These are phyloP conservation scores for Solanum ossicruentum DNA, from an alignment of 257 asterid genomes.

Conservation along the genomic window DNA sequence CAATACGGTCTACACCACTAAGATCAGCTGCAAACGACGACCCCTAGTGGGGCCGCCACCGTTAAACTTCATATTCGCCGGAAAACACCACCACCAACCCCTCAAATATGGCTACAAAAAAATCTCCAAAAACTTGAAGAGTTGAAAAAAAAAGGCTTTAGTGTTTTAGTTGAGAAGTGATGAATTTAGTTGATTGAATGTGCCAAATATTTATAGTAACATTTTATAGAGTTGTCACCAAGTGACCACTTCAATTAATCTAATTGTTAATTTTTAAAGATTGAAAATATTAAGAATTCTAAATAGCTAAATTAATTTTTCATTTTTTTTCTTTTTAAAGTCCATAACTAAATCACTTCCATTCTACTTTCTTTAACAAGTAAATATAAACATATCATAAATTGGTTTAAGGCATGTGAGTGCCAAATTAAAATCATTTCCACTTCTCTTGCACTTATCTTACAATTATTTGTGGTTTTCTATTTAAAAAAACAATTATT, in stretches of 20 bases:
- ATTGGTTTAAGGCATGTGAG: background rate
- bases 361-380: background rate
- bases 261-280: background rate
- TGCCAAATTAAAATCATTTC: background rate
- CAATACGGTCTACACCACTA: constrained; percentile 7
- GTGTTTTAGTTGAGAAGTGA: background rate
- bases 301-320: background rate
- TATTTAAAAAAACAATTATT: background rate
- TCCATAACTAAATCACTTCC: background rate
- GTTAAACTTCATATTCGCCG: constrained; percentile 1
- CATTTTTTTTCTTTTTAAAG: background rate
- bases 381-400: background rate
- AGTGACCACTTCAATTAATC: constrained; percentile 3
- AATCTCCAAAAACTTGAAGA: background rate
- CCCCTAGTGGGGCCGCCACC: constrained; percentile 11
- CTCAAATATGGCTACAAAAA: background rate
- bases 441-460: background rate
- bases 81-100: background rate
- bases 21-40: background rate
- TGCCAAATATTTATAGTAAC: background rate
- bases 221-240: background rate
- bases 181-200: background rate
- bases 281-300: background rate
- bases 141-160: background rate
- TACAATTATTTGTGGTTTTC: background rate